Evolutionary conservation across 306 rosid genomes (phyloP).

Genomic region (Aeschynomene evenia): DNA sequence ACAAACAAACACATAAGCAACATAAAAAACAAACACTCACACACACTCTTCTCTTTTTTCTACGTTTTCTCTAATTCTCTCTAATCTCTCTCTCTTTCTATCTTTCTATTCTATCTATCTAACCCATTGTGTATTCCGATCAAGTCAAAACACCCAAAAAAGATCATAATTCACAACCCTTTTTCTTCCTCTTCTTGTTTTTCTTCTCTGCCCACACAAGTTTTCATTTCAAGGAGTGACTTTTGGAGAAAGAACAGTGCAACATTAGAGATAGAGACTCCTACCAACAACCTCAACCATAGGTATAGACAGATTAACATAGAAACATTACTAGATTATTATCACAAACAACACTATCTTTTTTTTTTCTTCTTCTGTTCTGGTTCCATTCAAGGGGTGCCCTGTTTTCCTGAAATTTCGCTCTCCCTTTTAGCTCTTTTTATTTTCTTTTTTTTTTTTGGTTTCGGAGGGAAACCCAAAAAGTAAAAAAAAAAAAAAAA

Average conservation of each 20-base stretch:
- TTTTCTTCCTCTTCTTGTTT: not conserved
- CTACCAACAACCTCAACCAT: not conserved
- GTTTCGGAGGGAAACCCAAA: too few relatives aligned
- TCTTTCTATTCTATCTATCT: too few relatives aligned
- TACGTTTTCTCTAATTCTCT: not conserved
- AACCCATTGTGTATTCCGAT: conserved; percentile 23
- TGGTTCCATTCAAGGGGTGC: not conserved
- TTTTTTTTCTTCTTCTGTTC: not conserved
- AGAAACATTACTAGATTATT: too few relatives aligned
- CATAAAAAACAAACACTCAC: too few relatives aligned
- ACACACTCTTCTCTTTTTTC: not conserved
- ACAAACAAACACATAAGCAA: not conserved
- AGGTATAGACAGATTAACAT: conserved; percentile 21
- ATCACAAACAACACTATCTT: not conserved
- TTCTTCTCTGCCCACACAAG: not conserved
- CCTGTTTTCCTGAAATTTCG: conserved; percentile 8
- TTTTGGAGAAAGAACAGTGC: not conserved
- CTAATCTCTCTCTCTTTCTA: conserved; percentile 1
- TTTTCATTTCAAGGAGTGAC: not conserved
- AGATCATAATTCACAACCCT: conserved; percentile 7
- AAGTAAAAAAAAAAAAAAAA: too few relatives aligned
- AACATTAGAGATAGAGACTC: conserved; percentile 2
- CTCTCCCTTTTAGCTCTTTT: not conserved
- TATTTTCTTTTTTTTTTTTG: not conserved
- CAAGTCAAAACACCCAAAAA: conserved; percentile 42